These are phyloP conservation scores for Cercophora samala DNA, from an alignment of 495 filamentous ascomycete genomes.

Conservation along the genomic window DNA sequence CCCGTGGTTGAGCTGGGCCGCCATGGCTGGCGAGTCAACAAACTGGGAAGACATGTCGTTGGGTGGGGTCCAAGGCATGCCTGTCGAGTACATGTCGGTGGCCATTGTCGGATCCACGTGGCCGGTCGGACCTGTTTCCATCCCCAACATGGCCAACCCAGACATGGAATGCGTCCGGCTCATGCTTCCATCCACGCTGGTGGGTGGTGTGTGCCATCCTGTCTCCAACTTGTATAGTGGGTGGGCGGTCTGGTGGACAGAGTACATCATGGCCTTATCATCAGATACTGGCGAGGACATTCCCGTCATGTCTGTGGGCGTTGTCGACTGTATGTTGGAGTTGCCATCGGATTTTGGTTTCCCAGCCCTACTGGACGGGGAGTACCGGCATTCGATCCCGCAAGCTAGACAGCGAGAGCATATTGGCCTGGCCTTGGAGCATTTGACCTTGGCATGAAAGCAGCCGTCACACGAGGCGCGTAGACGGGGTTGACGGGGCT, in stretches of 20 bases:
- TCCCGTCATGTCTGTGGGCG: slow-evolving; percentile 21
- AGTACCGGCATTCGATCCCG: slow-evolving; percentile 49
- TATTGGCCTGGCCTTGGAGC: slow-evolving; percentile 48
- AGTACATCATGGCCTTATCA: slow-evolving; percentile 29
- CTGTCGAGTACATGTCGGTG: slow-evolving; percentile 33
- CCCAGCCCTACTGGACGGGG: slow-evolving; percentile 47
- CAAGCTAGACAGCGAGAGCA: slow-evolving; percentile 48
- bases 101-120: slow-evolving; percentile 32
- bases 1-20: slow-evolving; percentile 24
- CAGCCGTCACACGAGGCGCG: slow-evolving; percentile 55
- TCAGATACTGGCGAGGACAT: slow-evolving; percentile 26
- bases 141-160: slow-evolving; percentile 33
- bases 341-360: slow-evolving; percentile 42
- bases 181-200: slow-evolving; percentile 36
- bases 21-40: slow-evolving; percentile 31
- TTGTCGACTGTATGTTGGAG: slow-evolving; percentile 27
- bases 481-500: slow-evolving; percentile 42
- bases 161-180: slow-evolving; percentile 38
- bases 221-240: slow-evolving; percentile 32
- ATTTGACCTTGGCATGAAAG: slow-evolving; percentile 55
- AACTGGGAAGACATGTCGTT: slow-evolving; percentile 33
- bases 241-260: slow-evolving; percentile 21
- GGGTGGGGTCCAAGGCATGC: slow-evolving; percentile 39
- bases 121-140: slow-evolving; percentile 27
- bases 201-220: slow-evolving; percentile 37